Evolutionary conservation across 208 protist species (phyloP).

Genomic region (Kentomonas sorsogonicus): DNA sequence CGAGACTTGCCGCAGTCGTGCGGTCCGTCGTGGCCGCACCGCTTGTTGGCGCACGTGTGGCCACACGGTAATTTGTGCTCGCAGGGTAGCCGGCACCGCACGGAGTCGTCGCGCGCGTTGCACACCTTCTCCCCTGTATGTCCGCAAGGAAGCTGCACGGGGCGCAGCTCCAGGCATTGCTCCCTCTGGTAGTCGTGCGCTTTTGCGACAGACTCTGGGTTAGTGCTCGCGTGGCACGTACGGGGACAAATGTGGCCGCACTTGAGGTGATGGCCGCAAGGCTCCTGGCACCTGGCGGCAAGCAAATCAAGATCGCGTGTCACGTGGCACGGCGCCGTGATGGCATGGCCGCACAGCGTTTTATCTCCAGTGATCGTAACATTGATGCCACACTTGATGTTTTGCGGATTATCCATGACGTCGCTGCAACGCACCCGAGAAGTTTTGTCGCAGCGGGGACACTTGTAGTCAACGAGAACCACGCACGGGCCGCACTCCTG

Average conservation of each 20-base stretch:
- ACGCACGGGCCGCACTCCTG: not conserved
- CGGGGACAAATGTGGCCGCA: not conserved
- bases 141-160: not conserved
- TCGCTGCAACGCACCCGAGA: not conserved
- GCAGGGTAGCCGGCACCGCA: not conserved
- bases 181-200: not conserved
- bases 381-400: not conserved
- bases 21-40: not conserved
- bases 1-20: not conserved
- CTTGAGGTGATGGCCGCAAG: not conserved
- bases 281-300: not conserved
- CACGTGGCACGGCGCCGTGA: not conserved
- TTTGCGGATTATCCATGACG: not conserved
- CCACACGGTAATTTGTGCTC: not conserved
- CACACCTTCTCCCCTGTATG: not conserved
- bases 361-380: not conserved
- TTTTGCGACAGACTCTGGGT: not conserved
- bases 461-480: not conserved
- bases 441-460: not conserved
- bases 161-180: not conserved
- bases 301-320: not conserved
- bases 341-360: not conserved
- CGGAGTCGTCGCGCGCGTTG: not conserved
- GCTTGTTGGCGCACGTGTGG: not conserved
- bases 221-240: not conserved